Evolutionary conservation across 2,329 filamentous ascomycete genomes (phyloP).

Genomic region (Claviceps purpurea): DNA sequence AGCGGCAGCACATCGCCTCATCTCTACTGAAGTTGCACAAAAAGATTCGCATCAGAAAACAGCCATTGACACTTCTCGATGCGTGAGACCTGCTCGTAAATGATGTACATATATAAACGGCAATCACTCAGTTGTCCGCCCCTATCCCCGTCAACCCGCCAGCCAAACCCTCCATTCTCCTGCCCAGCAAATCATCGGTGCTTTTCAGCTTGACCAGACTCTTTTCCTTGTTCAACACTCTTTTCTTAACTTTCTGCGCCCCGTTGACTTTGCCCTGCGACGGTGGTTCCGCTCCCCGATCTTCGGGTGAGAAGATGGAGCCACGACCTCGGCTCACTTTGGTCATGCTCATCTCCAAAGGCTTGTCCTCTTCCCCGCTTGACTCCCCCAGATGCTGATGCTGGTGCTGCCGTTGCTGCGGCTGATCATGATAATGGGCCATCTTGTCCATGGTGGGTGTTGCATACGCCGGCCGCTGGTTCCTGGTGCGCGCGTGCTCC

Average conservation of each 20-base stretch:
- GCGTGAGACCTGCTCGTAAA: too few species aligned
- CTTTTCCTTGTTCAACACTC: slow-evolving; percentile 26
- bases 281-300: slow-evolving; percentile 1
- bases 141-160: slow-evolving; percentile 37
- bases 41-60: neutral
- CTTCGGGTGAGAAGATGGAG: slow-evolving; percentile 13
- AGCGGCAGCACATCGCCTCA: too few species aligned
- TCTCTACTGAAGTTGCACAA: too few species aligned
- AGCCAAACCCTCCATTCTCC: slow-evolving; percentile 45
- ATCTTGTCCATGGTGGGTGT: neutral
- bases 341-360: slow-evolving; percentile 67
- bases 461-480: slow-evolving; percentile 3
- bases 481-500: slow-evolving; percentile 23
- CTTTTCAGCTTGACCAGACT: slow-evolving; percentile 41
- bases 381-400: slow-evolving; percentile 35
- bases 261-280: slow-evolving; percentile 4
- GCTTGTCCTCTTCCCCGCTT: slow-evolving; percentile 66
- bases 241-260: slow-evolving; percentile 13
- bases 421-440: slow-evolving; percentile 7
- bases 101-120: neutral
- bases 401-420: slow-evolving; percentile 13
- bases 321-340: slow-evolving; percentile 25
- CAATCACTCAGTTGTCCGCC: slow-evolving; percentile 23
- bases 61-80: neutral
- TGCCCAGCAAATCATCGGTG: slow-evolving; percentile 41